Base-by-base conservation (phyloP, 2,329 filamentous ascomycete genomes). In the Tothia fuscella region DNA sequence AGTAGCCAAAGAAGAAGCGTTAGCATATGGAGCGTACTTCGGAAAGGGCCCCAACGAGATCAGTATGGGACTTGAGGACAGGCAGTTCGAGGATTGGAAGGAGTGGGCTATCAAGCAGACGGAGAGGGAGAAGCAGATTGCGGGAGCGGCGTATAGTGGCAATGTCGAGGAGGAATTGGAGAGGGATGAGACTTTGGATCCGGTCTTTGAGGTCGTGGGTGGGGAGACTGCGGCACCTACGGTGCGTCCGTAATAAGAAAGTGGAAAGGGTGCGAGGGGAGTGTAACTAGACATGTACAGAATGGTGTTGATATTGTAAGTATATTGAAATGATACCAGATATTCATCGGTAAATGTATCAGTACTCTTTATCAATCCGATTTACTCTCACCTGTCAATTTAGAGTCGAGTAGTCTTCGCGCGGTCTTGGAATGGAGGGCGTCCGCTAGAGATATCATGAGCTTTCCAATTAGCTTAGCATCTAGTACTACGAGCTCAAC, bases 1-100 rank as follows among this genome's bases (percentile, higher is more conserved):
- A 51, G 73, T 98, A 46, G 84, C 89, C 6, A 71, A 77, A 38
- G 91, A 98, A 64, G 91, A 98, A 63, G 89, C 91, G 21, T 69
- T 78, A 48, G 75, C 82, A 53, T 80, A 82, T 5, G 91, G 91
- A 41, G 88, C 87, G 38, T 86, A 86, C 68, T 96, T 96, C 58
- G 86, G 86, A 58, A 82, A 80, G 61, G 70, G 75, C 31, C 71
- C 74, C 46, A 59, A 87, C 39, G 80, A 93, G 46, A 68, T 93
- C 43, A 78, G 84, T 49, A 83, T 91, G 76, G 67, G 79, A 47
- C 70, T 94, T 41, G 91, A 98, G 63, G 78, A 93, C 62, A 63
- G 72, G 51, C 69, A 77, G 46, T 93, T 78, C 60, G 84, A 95
- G 62, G 66, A 69, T 48, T 98, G 91, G 91, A 89, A 87, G 71